Evolutionary conservation across 2,329 filamentous ascomycete species (phyloP).

Genomic region (Orbilia brochopaga): DNA sequence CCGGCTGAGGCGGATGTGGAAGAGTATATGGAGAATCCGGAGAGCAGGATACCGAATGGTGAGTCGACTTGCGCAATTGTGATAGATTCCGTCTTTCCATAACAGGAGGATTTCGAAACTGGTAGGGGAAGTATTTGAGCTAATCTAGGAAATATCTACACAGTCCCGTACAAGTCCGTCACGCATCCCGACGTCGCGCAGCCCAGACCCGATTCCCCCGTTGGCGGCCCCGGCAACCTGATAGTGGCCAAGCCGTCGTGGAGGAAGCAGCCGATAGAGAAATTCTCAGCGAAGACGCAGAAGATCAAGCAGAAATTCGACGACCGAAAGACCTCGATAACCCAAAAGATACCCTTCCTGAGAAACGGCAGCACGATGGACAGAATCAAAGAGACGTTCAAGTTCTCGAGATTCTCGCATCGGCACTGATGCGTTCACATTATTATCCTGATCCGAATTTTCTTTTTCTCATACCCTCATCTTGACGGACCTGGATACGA

Average conservation of each 20-base stretch:
- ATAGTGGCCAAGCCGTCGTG: conserved; percentile 35
- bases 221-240: conserved; percentile 17
- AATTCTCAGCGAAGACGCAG: conserved; percentile 39
- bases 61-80: conserved; percentile 4
- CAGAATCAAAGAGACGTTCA: conserved; percentile 48
- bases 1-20: conserved; percentile 23
- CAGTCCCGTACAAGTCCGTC: conserved; percentile 49
- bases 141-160: conserved; percentile 13
- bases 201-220: conserved; percentile 19
- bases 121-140: neutral
- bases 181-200: conserved; percentile 49
- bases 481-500: conserved; percentile 22
- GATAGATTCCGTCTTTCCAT: neutral
- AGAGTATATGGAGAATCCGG: conserved; percentile 46
- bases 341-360: conserved; percentile 46
- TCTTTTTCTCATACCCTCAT: conserved; percentile 5
- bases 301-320: conserved; percentile 47
- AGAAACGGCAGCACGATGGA: conserved; percentile 49
- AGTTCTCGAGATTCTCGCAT: conserved; percentile 44
- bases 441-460: neutral
- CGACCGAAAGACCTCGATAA: conserved; percentile 37
- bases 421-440: conserved; percentile 19
- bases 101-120: neutral
- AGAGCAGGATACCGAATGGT: conserved; percentile 47
- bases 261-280: conserved; percentile 47